Evolutionary conservation across 331 rosid genomes (phyloP).

Genomic region (Ulmus americana): DNA sequence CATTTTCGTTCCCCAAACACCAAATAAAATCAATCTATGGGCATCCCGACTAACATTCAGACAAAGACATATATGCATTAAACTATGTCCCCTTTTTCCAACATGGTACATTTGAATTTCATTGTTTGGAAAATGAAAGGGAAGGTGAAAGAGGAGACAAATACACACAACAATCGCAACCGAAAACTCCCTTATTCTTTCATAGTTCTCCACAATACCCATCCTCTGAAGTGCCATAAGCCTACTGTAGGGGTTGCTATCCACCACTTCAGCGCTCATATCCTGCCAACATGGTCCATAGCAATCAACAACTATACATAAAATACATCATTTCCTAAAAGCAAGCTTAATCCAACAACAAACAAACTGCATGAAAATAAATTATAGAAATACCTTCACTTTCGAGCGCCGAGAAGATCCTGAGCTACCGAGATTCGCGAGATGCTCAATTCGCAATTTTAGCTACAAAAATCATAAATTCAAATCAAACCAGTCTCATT

Average conservation of each 20-base stretch:
- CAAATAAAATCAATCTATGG: background rate
- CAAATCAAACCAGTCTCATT: background rate
- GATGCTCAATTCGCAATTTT: conserved; percentile 50
- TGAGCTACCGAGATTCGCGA: conserved; percentile 44
- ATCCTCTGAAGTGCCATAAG: conserved; percentile 99
- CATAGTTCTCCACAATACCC: conserved; percentile 85
- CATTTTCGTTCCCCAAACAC: background rate
- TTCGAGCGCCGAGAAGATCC: conserved; percentile 56
- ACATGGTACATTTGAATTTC: background rate
- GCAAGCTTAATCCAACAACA: conserved; percentile 9
- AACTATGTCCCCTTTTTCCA: background rate
- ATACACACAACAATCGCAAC: conserved; percentile 93
- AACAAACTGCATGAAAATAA: background rate
- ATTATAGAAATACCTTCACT: conserved; percentile 54
- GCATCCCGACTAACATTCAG: background rate
- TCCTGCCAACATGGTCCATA: conserved; percentile 48
- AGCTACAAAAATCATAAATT: conserved; percentile 42
- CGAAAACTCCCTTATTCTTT: conserved; percentile 86
- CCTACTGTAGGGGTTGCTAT: conserved; percentile 93
- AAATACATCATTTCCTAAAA: background rate
- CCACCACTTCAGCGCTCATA: conserved; percentile 94
- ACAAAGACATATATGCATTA: background rate
- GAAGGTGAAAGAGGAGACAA: conserved; percentile 33
- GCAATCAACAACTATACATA: conserved; percentile 11
- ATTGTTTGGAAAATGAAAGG: conserved; percentile 8